These are phyloP conservation scores for Ceraceosorus guamensis DNA, from an alignment of 1,284 basidiomycete genomes.

Conservation along the genomic window DNA sequence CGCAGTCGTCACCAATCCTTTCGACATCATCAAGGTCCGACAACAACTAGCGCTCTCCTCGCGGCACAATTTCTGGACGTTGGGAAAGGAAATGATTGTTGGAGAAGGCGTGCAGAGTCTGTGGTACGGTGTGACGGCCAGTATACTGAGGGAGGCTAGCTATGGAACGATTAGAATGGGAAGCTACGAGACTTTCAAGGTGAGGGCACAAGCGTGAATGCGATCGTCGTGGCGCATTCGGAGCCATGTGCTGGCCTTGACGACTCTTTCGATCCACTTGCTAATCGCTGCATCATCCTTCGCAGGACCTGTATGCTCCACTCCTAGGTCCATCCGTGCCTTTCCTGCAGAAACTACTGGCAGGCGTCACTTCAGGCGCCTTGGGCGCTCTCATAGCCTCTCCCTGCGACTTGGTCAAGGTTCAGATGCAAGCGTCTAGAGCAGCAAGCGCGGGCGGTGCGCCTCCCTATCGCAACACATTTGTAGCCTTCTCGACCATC, in stretches of 20 bases:
- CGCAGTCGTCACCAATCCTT: constrained; percentile 28
- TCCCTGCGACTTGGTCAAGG: constrained; percentile 33
- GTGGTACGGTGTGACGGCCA: constrained; percentile 32
- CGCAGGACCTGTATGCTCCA: constrained; percentile 14
- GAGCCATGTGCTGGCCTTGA: too few species aligned
- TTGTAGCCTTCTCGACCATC: too few species aligned
- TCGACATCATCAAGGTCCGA: constrained; percentile 36
- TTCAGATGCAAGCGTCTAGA: constrained; percentile 31
- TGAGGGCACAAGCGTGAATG: not conserved
- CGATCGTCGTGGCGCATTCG: not conserved
- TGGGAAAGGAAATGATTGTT: constrained; percentile 19
- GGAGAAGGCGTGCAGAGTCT: constrained; percentile 21
- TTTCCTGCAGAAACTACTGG: constrained; percentile 29
- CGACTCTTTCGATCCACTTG: too few species aligned
- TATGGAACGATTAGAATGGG: constrained; percentile 36
- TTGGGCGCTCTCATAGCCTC: constrained; percentile 29
- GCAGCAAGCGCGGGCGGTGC: constrained; percentile 14
- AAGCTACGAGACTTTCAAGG: constrained; percentile 31
- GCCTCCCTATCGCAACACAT: constrained; percentile 30
- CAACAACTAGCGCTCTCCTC: constrained; percentile 26
- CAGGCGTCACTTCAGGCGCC: constrained; percentile 29
- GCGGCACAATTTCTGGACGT: constrained; percentile 19
- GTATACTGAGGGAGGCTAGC: constrained; percentile 27
- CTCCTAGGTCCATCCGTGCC: constrained; percentile 14
- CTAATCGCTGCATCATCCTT: too few species aligned